Conservation (phyloP, 495 filamentous ascomycete genomes). For the Umbilicaria muhlenbergii region DNA sequence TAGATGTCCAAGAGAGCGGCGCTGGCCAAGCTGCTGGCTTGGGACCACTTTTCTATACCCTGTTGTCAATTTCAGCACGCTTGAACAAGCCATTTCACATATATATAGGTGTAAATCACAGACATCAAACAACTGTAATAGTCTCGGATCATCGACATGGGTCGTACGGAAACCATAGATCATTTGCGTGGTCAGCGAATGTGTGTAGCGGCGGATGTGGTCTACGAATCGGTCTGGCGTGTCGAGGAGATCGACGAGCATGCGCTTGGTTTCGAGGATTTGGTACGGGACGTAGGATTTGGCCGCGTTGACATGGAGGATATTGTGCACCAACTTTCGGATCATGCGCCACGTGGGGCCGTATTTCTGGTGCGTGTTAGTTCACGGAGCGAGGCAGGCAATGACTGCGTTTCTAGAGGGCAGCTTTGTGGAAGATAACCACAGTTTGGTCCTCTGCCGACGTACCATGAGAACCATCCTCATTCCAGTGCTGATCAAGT, state of each 20-base stretch:
- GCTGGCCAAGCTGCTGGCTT: constrained; percentile 56
- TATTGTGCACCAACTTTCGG: constrained; percentile 27
- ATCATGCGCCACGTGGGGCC: constrained; percentile 23
- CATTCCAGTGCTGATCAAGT: neutral
- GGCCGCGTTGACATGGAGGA: constrained; percentile 25
- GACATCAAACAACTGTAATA: constrained; percentile 33
- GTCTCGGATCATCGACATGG: constrained; percentile 30
- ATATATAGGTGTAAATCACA: too few relatives aligned
- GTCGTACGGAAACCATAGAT: constrained; percentile 36
- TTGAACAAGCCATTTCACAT: too few relatives aligned
- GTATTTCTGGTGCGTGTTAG: constrained; percentile 14
- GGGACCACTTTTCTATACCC: constrained; percentile 32
- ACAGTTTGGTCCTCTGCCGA: too few relatives aligned
- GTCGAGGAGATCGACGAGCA: constrained; percentile 28
- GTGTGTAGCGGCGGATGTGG: constrained; percentile 37
- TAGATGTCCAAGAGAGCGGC: constrained; percentile 59
- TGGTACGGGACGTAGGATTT: constrained; percentile 32
- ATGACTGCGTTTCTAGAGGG: too few relatives aligned
- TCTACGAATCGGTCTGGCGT: constrained; percentile 22
- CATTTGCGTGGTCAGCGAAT: constrained; percentile 39
- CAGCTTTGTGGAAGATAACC: too few relatives aligned
- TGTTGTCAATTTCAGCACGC: too few relatives aligned
- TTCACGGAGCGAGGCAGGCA: too few relatives aligned
- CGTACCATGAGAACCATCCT: neutral
- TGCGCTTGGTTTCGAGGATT: constrained; percentile 32